Conservation (phyloP, 192 early-diverging fungal genomes). For the Globomyces pollinis-pini region DNA sequence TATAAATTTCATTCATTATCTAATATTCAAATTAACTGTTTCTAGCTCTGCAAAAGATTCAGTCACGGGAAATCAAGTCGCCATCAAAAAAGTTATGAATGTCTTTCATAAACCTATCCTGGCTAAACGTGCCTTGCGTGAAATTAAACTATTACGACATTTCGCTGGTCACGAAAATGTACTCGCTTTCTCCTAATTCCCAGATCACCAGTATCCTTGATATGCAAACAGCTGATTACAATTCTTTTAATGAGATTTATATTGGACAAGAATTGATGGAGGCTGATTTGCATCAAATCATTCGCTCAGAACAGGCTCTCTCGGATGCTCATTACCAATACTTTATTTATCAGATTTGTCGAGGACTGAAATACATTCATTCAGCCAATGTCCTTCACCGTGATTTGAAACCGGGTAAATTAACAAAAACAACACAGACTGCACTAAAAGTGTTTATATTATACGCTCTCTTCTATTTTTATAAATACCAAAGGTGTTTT, state of each 20-base stretch:
- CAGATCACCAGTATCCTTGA: slow-evolving; percentile 55
- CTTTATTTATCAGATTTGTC: slow-evolving; percentile 73
- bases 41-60: slow-evolving; percentile 13
- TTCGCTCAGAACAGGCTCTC: slow-evolving; percentile 79
- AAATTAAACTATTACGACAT: slow-evolving; percentile 86
- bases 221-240: slow-evolving; percentile 59
- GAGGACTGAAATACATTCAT: slow-evolving; percentile 86
- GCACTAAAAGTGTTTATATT: too few relatives aligned
- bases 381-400: slow-evolving; percentile 90
- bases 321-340: slow-evolving; percentile 91
- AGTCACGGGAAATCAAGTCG: slow-evolving; percentile 37
- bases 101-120: slow-evolving; percentile 79
- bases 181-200: slow-evolving; percentile 13
- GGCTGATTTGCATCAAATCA: slow-evolving; percentile 89
- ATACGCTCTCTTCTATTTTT: too few relatives aligned
- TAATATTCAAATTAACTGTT: too few relatives aligned
- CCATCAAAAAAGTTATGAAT: slow-evolving; percentile 80
- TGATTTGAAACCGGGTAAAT: slow-evolving; percentile 85
- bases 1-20: too few relatives aligned
- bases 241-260: slow-evolving; percentile 62
- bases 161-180: slow-evolving; percentile 93
- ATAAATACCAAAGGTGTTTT: too few relatives aligned
- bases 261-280: slow-evolving; percentile 91
- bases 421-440: too few relatives aligned
- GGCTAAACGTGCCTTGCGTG: slow-evolving; percentile 80